Evolutionary conservation across 2,329 filamentous ascomycete genomes (phyloP), one percentile per base, ranked within the genome.

Genomic region (Grosmannia serpens): DNA sequence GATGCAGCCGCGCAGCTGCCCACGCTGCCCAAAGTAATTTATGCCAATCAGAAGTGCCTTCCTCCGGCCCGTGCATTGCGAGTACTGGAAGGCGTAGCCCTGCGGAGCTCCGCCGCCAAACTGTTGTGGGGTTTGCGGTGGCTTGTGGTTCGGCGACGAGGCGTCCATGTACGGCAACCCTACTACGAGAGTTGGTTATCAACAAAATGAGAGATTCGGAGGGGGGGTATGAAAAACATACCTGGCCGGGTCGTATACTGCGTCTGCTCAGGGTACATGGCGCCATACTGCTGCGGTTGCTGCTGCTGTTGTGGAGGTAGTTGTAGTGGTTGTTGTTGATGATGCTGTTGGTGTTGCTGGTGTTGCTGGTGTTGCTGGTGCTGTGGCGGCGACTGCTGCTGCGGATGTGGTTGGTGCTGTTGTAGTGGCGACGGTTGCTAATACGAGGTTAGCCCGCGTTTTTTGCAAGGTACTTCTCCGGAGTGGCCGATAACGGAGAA

Each of bases 21-120:
- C 91, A 59, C 89, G 84, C 44, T 59, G 91, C 56, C 88, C 86
- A 69, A 96, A 96, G 74, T 97, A 96, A 74, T 96, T 96, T 77
- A 96, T 96, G 58, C 92, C 92, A 65, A 96, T 92, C 61, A 97
- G 74, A 33, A 96, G 76, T 5, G 91, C 92, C 75, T 96, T 96
- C 69, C 91, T 80, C 66, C 85, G 84, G 52, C 91, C 92, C 6
- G 88, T 95, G 70, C 91, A 97, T 64, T 87, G 87, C 53, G 91
- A 96, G 73, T 96, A 96, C 71, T 92, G 88, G 73, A 91, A 97
- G 51, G 79, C 83, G 71, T 96, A 96, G 66, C 80, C 80, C 62
- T 84, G 79, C 22, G 91, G 91, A 17, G 91, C 91, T 59, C 90
- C 91, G 61, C 85, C 78, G 58, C 91, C 89, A 67, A 94, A 94